A percentile compares a stretch with the other conserved stretches of the same genome.
Conservation (phyloP, 805 yeast species). For the Teunomyces stri region DNA sequence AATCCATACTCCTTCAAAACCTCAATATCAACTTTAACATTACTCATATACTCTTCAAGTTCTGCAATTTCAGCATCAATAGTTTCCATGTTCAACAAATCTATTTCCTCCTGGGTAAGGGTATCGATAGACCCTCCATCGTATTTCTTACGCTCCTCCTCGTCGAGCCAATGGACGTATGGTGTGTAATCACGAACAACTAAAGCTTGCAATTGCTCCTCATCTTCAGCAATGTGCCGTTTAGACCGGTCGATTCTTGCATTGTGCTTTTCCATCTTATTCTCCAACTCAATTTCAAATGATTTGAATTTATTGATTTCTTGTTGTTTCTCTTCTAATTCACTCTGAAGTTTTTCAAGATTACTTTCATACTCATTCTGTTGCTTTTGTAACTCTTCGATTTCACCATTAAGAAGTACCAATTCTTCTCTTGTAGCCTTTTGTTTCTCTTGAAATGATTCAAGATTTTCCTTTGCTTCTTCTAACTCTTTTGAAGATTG, state of each 20-base stretch:
- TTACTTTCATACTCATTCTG: constrained; percentile 41
- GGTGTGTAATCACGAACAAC: constrained; percentile 54
- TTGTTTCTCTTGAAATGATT: constrained; percentile 18
- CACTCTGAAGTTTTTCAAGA: constrained; percentile 31
- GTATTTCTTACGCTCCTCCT: constrained; percentile 34
- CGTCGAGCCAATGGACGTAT: constrained; percentile 50
- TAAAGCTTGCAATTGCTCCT: constrained; percentile 41
- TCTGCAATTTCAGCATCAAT: constrained; percentile 51
- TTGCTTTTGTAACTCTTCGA: constrained; percentile 31
- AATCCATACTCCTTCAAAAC: constrained; percentile 73
- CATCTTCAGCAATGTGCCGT: constrained; percentile 36
- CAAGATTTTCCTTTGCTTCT: constrained; percentile 23
- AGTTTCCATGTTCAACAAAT: constrained; percentile 43
- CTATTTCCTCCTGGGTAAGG: constrained; percentile 51
- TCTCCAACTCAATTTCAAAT: constrained; percentile 63
- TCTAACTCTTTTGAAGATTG: constrained; percentile 48
- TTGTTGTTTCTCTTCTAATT: constrained; percentile 37
- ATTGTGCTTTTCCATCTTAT: constrained; percentile 58
- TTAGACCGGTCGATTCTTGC: constrained; percentile 34
- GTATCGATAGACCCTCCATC: constrained; percentile 40
- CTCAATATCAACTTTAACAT: constrained; percentile 66
- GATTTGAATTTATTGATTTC: constrained; percentile 58
- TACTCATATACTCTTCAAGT: constrained; percentile 54
- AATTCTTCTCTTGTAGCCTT: constrained; percentile 28
- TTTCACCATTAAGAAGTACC: constrained; percentile 25